Percentiles rank a stretch among this genome's conserved stretches.
phyloP scores from a whole-genome alignment of 2,329 filamentous ascomycete species.

The Colletotrichum gigasporum region DNA sequence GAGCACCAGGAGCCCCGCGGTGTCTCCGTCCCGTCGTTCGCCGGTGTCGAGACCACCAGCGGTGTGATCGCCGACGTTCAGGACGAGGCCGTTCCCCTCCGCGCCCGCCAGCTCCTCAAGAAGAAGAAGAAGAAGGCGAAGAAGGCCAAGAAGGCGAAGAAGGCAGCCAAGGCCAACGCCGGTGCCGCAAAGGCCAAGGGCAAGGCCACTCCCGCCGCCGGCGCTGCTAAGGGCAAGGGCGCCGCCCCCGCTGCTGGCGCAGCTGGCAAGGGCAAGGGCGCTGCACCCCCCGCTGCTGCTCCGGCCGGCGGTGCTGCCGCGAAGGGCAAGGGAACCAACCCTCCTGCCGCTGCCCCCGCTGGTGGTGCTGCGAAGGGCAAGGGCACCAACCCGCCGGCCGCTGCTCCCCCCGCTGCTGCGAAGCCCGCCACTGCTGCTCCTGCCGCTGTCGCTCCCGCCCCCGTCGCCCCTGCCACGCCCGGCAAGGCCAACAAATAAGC shows the following conservation, averaged over 20 bases:
- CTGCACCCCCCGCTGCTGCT: background rate
- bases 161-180: conserved; percentile 8
- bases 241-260: conserved; percentile 9
- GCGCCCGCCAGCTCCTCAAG: conserved; percentile 22
- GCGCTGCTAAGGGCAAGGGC: conserved; percentile 14
- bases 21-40: conserved; percentile 23
- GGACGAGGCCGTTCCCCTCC: conserved; percentile 13
- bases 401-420: background rate
- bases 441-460: conserved; percentile 9
- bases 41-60: conserved; percentile 21
- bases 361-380: conserved; percentile 21
- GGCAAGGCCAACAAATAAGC: conserved; percentile 14
- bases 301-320: background rate
- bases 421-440: background rate
- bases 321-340: conserved; percentile 6
- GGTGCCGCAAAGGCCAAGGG: conserved; percentile 14
- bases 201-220: conserved; percentile 6
- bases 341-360: conserved; percentile 7
- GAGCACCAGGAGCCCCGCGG: conserved; percentile 21
- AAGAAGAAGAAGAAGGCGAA: conserved; percentile 21
- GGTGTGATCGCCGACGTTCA: conserved; percentile 19
- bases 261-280: conserved; percentile 16
- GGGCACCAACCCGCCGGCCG: conserved; percentile 5
- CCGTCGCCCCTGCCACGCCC: conserved; percentile 18
- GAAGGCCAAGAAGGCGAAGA: conserved; percentile 19